Conservation (phyloP, 306 rosid species). For the Gynostemma pentaphyllum region DNA sequence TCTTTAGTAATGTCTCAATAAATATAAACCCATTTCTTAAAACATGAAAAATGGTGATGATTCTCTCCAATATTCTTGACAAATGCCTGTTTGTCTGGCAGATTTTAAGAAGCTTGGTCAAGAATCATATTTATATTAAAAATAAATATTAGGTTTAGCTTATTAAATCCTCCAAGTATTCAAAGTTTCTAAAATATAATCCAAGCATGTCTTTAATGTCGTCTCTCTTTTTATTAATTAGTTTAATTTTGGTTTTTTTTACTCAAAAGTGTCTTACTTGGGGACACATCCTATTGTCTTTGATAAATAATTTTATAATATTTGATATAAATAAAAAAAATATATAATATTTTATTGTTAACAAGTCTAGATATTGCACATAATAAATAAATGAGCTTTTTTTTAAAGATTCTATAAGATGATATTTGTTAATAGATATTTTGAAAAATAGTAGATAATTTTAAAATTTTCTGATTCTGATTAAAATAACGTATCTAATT, state of each 20-base stretch:
- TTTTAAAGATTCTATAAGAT: too few relatives aligned
- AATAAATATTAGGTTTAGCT: too few relatives aligned
- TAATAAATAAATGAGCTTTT: background rate
- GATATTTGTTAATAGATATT: too few relatives aligned
- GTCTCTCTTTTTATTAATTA: background rate
- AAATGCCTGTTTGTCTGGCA: background rate
- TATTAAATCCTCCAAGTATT: too few relatives aligned
- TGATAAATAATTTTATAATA: background rate
- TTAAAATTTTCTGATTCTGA: too few relatives aligned
- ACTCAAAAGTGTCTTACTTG: background rate
- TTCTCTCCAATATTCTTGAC: background rate
- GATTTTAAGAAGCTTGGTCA: conserved; percentile 3
- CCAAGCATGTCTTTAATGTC: background rate
- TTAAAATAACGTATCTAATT: too few relatives aligned
- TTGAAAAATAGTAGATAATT: too few relatives aligned
- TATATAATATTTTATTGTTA: background rate
- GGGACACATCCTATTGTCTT: background rate
- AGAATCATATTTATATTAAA: too few relatives aligned
- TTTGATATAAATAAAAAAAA: background rate
- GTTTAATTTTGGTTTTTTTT: background rate
- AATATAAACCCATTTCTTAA: too few relatives aligned
- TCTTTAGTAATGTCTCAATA: too few relatives aligned
- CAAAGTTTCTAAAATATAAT: too few relatives aligned
- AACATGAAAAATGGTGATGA: background rate
- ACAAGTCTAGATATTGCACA: background rate